Base-by-base conservation (phyloP, 108 stramenopile species). In the Cyclostephanos invisitatus region DNA sequence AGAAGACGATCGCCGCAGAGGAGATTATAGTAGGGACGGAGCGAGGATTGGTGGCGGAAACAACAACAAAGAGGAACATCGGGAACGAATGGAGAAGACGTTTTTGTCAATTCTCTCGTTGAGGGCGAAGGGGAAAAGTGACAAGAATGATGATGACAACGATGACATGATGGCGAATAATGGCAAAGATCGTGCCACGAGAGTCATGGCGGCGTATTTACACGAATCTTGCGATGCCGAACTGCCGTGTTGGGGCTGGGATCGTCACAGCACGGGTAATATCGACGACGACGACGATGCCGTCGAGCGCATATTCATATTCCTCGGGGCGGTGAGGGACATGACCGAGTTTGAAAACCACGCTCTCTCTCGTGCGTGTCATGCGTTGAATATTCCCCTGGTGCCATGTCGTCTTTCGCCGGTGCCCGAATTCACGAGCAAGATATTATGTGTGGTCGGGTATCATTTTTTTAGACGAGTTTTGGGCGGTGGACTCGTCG, bases 311-410 rank as follows among this genome's bases (percentile, higher is more conserved):
- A 57, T 86, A 7, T 77, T 79, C 54, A 21, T 92, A 7, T 93
- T 93, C 66, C 70, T 90, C 20, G 89, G 91, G 12, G 91, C 88
- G 38, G 89, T 93, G 2, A 62, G 89, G 3, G 91, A 93, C 59
- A 93, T 90, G 89, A 80, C 79, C 14, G 8, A 68, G 15, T 18
- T 57, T 6, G 89, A 91, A 68, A 78, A 87, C 50, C n/a, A 64
- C 10, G 66, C 75, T 27, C 76, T 90, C 38, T 68, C 72, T 28
- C 32, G 40, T 35, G 75, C 83, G 1, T 93, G 91, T 57, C 9
- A 58, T 3, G 11, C 32, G 28, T 32, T 56, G n/a, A 24, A 28
- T 0, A 72, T 88, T 46, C 87, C 87, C 24, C 49, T 85, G 10
- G 78, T 87, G 12, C 78, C 75, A 0, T 78, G 89, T 63, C 83